These are phyloP conservation scores for Alternaria solani DNA, from an alignment of 2,329 filamentous ascomycete species.

Conservation along the genomic window DNA sequence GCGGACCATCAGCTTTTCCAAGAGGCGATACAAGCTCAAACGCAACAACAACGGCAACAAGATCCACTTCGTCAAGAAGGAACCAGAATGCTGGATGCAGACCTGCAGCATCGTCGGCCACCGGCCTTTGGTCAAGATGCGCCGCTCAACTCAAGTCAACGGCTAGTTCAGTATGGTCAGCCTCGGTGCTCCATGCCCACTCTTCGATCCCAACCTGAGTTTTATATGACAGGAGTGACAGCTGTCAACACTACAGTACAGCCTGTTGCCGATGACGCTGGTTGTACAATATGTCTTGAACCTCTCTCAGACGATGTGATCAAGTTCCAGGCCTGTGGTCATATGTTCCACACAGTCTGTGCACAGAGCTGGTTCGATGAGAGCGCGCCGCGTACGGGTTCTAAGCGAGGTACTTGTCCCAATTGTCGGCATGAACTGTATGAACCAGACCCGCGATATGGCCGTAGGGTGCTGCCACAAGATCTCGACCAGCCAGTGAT, in stretches of 20 bases:
- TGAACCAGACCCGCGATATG: constrained; percentile 1
- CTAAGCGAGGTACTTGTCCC: constrained; percentile 6
- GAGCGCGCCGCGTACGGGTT: neutral
- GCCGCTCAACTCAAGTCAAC: neutral
- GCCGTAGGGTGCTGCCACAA: neutral
- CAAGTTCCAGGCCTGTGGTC: constrained; percentile 6
- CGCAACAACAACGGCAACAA: neutral
- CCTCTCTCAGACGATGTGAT: constrained; percentile 5
- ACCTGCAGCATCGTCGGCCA: neutral
- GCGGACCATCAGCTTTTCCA: neutral
- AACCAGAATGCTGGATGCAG: neutral
- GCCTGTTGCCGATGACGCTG: neutral
- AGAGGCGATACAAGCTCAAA: neutral
- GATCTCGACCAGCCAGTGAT: neutral
- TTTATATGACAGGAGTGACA: constrained; percentile 13
- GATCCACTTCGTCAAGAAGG: neutral
- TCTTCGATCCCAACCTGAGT: constrained; percentile 17
- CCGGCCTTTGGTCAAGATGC: neutral
- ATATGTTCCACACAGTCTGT: constrained; percentile 12
- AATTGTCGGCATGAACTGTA: constrained; percentile 13
- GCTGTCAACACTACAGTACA: neutral
- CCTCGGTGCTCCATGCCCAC: neutral
- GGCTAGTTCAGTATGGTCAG: neutral
- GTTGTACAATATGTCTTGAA: constrained; percentile 10
- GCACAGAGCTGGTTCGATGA: constrained; percentile 7